Base-by-base conservation (phyloP, 345 rosid species). In the Excoecaria agallocha region DNA sequence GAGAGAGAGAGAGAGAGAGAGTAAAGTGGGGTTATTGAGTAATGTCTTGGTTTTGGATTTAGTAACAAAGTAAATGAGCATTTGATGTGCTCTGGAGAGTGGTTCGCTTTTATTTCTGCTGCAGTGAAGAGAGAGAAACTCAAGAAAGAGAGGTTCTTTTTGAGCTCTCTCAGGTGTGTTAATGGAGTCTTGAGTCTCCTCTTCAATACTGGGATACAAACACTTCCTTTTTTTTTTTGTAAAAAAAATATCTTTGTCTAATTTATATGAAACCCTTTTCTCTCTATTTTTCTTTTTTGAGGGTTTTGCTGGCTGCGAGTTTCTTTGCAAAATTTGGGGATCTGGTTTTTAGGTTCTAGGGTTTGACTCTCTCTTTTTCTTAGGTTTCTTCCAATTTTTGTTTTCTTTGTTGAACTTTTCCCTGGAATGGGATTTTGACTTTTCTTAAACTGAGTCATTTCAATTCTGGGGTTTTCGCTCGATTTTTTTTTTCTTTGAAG, bases 261-360 rank as follows among this genome's bases (percentile, higher is more conserved):
- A 48, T 62, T 69, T 64, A 60, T 19, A 30, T 50, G 71, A 64
- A 74, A 74, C 82, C 76, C 41, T 69, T 73, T 76, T 72, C 52
- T 43, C 63, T 62, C 16, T 74, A 73, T 58, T 25, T 10, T 77
- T 76, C 71, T 60, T 65, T 52, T 43, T 9, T 8, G 39, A 74
- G 70, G 63, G 51, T 35, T 76, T 39, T 66, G 72, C 69, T 17
- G 72, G 76, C 16, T 61, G 67, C 57, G 72, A 45, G 69, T 74
- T 67, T 78, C 70, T 63, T 48, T 50, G 64, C 51, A 65, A 50
- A 72, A 66, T 79, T 84, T 83, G 76, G 86, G 91, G 95, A 87
- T 88, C 88, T 89, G 83, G 85, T 80, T 80, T 74, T 73, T 73
- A 83, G 82, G 81, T 78, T 87, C 82, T 82, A 84, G 87, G 91